Percentiles rank a stretch among this genome's conserved stretches.
phyloP scores from a whole-genome alignment of 768 basidiomycete genomes.

The Austroboletus festivus region DNA sequence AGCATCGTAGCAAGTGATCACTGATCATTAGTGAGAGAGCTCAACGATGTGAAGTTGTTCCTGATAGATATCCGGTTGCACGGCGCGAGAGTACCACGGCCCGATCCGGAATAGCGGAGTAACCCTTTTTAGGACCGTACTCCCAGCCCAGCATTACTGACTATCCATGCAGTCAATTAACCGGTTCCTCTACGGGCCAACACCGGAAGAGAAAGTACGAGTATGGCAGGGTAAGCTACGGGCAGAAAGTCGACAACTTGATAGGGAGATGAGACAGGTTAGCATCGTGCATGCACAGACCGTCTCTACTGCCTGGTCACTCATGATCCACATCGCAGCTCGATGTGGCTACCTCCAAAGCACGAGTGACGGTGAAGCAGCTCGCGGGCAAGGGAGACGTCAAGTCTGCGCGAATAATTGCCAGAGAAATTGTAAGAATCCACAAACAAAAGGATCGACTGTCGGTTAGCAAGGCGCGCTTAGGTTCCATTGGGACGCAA shows the following conservation, averaged over 20 bases:
- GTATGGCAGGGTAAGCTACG: conserved; percentile 90
- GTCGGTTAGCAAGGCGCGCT: conserved; percentile 86
- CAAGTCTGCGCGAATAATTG: conserved; percentile 89
- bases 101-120: conserved; percentile 5
- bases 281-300: conserved; percentile 4
- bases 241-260: conserved; percentile 75
- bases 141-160: conserved; percentile 5
- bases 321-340: conserved; percentile 47
- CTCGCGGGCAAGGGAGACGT: conserved; percentile 88
- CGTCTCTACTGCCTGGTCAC: conserved; percentile 9
- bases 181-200: conserved; percentile 93
- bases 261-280: conserved; percentile 95
- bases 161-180: conserved; percentile 78
- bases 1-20: too few relatives aligned
- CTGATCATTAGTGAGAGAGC: too few relatives aligned
- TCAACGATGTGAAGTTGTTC: too few relatives aligned
- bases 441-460: conserved; percentile 92
- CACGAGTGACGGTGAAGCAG: conserved; percentile 75
- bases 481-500: conserved; percentile 89
- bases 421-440: conserved; percentile 90
- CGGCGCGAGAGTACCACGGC: too few relatives aligned
- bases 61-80: too few relatives aligned
- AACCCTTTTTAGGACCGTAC: conserved; percentile 13
- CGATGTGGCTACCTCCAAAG: conserved; percentile 79
- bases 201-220: conserved; percentile 89